Percentiles rank a stretch among this genome's conserved stretches.
These are phyloP conservation scores for Phytophthora quininea DNA, from an alignment of 352 stramenopile genomes.

Conservation along the genomic window DNA sequence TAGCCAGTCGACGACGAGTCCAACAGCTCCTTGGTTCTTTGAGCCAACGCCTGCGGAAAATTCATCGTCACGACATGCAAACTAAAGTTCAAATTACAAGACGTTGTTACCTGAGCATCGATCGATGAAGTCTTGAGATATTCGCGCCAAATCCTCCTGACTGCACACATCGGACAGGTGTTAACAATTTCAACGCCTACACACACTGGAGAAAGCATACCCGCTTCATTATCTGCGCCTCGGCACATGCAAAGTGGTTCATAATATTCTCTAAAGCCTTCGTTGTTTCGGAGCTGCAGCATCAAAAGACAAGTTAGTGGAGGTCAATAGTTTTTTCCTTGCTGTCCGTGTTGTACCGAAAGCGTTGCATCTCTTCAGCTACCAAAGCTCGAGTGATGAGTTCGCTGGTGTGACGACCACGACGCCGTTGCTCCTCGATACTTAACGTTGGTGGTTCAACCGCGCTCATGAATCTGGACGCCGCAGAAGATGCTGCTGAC, in stretches of 20 bases:
- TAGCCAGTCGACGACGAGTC: slow-evolving; percentile 22
- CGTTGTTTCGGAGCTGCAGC: slow-evolving; percentile 42
- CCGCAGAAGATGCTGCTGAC: slow-evolving; percentile 41
- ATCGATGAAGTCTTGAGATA: slow-evolving; percentile 47
- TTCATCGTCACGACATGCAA: background rate
- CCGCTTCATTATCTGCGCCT: slow-evolving; percentile 63
- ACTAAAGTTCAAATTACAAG: too few species aligned
- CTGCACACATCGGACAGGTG: slow-evolving; percentile 3
- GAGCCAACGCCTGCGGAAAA: slow-evolving; percentile 31
- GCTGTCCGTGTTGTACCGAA: slow-evolving; percentile 31
- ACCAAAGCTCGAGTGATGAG: slow-evolving; percentile 66
- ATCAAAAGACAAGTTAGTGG: background rate
- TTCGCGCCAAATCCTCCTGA: slow-evolving; percentile 58
- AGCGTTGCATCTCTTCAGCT: slow-evolving; percentile 67
- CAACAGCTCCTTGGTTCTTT: slow-evolving; percentile 53
- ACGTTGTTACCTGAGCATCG: slow-evolving; percentile 34
- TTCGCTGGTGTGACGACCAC: slow-evolving; percentile 42
- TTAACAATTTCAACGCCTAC: background rate
- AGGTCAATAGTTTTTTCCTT: background rate
- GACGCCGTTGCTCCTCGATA: slow-evolving; percentile 45
- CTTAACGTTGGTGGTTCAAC: slow-evolving; percentile 40
- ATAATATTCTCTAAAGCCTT: slow-evolving; percentile 51
- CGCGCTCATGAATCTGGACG: slow-evolving; percentile 47
- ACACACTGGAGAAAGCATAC: slow-evolving; percentile 18
- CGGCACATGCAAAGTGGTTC: slow-evolving; percentile 62